Evolutionary conservation across 345 rosid species (phyloP).

Genomic region (Populus ilicifolia): DNA sequence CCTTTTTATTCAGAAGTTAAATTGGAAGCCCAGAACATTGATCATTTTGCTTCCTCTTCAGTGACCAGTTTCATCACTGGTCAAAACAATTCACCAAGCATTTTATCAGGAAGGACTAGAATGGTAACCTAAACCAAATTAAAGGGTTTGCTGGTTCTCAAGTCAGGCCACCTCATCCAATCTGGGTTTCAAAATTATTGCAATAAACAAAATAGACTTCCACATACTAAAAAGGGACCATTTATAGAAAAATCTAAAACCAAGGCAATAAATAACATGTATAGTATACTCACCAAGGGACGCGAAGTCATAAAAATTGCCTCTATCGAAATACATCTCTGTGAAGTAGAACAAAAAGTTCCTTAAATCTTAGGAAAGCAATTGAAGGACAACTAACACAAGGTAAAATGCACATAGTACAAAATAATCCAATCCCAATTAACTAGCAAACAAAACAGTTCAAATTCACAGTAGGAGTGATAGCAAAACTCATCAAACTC

Average conservation of each 20-base stretch:
- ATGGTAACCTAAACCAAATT: neutral
- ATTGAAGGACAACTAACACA: neutral
- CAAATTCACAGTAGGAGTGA: neutral
- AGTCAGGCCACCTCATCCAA: neutral
- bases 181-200: neutral
- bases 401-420: neutral
- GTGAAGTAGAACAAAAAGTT: constrained; percentile 24
- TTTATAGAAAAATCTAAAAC: neutral
- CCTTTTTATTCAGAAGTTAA: neutral
- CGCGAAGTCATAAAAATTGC: constrained; percentile 92
- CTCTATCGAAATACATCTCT: constrained; percentile 96
- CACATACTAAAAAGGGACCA: neutral
- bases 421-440: neutral
- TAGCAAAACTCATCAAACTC: neutral
- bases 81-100: neutral
- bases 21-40: neutral
- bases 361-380: constrained; percentile 9
- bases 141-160: neutral
- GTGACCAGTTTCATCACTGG: neutral
- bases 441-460: neutral
- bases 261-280: neutral
- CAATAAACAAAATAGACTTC: constrained; percentile 7
- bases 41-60: neutral
- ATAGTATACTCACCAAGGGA: constrained; percentile 72
- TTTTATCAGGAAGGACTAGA: neutral